Conservation (phyloP, 2,329 filamentous ascomycete genomes). For the Hypoxylon sp. region DNA sequence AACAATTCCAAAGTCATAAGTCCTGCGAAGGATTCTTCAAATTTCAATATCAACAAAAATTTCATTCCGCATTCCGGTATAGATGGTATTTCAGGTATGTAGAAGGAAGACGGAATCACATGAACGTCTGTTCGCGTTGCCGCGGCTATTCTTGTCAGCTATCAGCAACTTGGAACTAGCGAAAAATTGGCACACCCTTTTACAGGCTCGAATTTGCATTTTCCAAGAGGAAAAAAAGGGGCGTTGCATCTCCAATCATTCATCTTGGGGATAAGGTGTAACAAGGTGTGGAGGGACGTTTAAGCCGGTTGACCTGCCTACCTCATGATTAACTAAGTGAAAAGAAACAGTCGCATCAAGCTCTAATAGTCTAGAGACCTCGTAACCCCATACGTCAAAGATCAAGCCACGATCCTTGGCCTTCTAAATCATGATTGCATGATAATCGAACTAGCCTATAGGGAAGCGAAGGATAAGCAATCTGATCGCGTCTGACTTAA, state of each 20-base stretch:
- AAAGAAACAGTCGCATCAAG: constrained; percentile 3
- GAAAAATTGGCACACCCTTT: background rate
- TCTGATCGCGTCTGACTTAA: constrained; percentile 8
- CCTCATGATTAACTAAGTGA: background rate
- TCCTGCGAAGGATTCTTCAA: background rate
- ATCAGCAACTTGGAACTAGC: background rate
- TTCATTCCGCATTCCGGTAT: background rate
- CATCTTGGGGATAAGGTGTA: background rate
- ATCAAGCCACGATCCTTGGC: constrained; percentile 19
- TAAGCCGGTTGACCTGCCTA: constrained; percentile 12
- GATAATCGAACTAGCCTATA: constrained; percentile 3
- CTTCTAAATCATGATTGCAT: constrained; percentile 7
- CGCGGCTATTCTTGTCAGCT: background rate
- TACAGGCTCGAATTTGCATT: background rate
- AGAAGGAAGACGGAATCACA: background rate
- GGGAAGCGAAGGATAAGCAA: constrained; percentile 8
- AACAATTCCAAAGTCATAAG: constrained; percentile 6
- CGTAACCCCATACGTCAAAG: constrained; percentile 11
- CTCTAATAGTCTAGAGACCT: constrained; percentile 6
- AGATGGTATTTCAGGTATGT: background rate
- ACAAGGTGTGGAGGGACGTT: constrained; percentile 8
- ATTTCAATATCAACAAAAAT: background rate
- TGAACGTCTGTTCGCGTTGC: background rate
- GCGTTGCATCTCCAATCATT: background rate
- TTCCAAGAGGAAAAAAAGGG: constrained; percentile 2